Conservation (phyloP, 495 filamentous ascomycete species). For the Penicillium simplicissimum region DNA sequence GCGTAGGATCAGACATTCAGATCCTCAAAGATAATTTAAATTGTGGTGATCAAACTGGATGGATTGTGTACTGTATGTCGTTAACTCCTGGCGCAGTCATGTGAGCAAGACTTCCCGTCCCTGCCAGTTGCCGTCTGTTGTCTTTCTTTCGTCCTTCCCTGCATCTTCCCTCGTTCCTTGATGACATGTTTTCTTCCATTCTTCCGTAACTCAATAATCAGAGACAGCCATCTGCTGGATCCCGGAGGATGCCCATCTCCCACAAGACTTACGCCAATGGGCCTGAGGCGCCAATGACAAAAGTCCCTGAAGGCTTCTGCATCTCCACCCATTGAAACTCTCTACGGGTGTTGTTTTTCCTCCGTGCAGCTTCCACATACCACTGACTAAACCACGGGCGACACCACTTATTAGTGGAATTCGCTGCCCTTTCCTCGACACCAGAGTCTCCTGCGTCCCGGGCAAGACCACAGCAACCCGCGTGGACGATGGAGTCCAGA, state of each 20-base stretch:
- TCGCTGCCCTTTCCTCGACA: conserved; percentile 11
- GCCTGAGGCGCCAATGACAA: not conserved
- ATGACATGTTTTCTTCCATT: not conserved
- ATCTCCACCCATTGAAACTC: not conserved
- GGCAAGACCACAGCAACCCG: conserved; percentile 18
- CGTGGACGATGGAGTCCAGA: conserved; percentile 17
- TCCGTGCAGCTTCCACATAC: conserved; percentile 21
- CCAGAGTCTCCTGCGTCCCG: conserved; percentile 10
- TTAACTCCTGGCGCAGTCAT: not conserved
- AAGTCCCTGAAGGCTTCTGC: not conserved
- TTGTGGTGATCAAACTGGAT: not conserved
- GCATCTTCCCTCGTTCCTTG: not conserved
- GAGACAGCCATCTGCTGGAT: not conserved
- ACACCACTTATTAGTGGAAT: conserved; percentile 12
- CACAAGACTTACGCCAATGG: not conserved
- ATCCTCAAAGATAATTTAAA: not conserved
- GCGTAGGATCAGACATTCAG: not conserved
- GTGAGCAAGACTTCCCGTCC: not conserved
- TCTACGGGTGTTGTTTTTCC: too few relatives aligned
- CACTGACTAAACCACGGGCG: conserved; percentile 15
- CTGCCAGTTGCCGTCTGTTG: not conserved
- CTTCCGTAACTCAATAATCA: not conserved
- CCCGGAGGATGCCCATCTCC: not conserved
- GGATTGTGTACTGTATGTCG: too few relatives aligned
- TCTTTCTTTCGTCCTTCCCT: not conserved